phyloP scores from a whole-genome alignment of 352 stramenopile species.

The Phytophthora hybrid region DNA sequence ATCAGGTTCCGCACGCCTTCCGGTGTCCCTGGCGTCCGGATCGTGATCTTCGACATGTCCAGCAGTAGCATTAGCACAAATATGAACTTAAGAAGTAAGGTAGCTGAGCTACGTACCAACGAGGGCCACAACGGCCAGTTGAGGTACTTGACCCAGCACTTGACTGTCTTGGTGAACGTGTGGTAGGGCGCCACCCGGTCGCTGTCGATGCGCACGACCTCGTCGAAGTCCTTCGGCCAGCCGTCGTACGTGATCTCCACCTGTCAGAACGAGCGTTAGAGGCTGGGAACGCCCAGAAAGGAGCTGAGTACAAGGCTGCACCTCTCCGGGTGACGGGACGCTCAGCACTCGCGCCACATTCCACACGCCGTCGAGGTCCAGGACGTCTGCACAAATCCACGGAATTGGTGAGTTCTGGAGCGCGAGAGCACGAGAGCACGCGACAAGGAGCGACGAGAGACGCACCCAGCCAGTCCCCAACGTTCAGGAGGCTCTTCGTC shows the following conservation, averaged over 20 bases:
- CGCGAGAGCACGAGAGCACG: too few species aligned
- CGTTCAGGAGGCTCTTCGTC: neutral
- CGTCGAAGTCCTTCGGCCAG: conserved; percentile 65
- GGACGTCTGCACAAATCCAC: conserved; percentile 51
- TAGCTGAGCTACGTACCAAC: conserved; percentile 41
- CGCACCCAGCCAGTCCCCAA: conserved; percentile 6
- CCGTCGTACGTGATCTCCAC: conserved; percentile 79
- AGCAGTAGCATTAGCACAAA: neutral
- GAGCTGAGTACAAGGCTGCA: neutral
- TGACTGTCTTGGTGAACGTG: conserved; percentile 81
- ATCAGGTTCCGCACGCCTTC: conserved; percentile 50
- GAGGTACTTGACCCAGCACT: conserved; percentile 84
- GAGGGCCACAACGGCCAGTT: conserved; percentile 84
- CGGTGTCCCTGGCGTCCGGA: conserved; percentile 60
- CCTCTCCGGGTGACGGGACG: conserved; percentile 33
- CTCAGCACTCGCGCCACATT: conserved; percentile 68
- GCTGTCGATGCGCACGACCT: conserved; percentile 65
- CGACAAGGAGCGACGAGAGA: neutral
- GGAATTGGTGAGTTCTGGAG: neutral
- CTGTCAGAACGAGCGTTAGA: conserved; percentile 26
- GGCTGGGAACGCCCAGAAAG: neutral
- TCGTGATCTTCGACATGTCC: conserved; percentile 53
- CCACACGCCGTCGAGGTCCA: conserved; percentile 73
- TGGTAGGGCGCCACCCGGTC: conserved; percentile 75
- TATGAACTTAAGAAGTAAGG: neutral